Percentiles rank a stretch among this genome's conserved stretches.
Conservation (phyloP, 306 rosid species). For the Senna tora region DNA sequence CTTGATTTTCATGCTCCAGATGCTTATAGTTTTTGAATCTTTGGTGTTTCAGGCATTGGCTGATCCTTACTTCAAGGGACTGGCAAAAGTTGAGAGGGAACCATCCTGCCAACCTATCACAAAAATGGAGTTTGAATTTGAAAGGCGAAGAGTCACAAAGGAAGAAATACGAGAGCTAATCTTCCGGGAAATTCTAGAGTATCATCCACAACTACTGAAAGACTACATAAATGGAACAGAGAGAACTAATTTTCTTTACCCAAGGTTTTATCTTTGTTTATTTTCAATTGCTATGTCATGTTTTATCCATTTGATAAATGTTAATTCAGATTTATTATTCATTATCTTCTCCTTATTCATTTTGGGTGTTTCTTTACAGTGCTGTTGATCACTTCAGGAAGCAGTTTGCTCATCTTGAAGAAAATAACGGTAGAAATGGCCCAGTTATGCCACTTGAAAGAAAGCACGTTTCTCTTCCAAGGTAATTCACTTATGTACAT, state of each 20-base stretch:
- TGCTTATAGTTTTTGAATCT: constrained; percentile 11
- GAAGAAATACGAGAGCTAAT: constrained; percentile 93
- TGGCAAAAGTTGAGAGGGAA: constrained; percentile 87
- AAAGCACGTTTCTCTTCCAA: constrained; percentile 93
- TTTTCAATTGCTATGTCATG: neutral
- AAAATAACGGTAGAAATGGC: constrained; percentile 80
- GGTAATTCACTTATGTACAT: constrained; percentile 49
- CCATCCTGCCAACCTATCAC: constrained; percentile 96
- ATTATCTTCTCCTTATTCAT: constrained; percentile 20
- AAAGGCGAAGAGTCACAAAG: constrained; percentile 90
- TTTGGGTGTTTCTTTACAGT: constrained; percentile 50
- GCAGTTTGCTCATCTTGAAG: constrained; percentile 96
- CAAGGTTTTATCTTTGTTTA: constrained; percentile 53
- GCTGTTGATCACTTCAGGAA: constrained; percentile 93
- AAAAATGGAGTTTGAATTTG: constrained; percentile 97
- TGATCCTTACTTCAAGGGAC: constrained; percentile 90
- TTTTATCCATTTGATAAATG: neutral
- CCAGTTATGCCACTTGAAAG: constrained; percentile 87
- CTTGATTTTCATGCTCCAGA: constrained; percentile 9
- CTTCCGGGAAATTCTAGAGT: constrained; percentile 89
- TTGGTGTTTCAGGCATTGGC: constrained; percentile 70
- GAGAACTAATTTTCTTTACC: constrained; percentile 95
- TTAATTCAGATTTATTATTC: constrained; percentile 2
- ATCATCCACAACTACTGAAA: constrained; percentile 94
- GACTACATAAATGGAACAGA: constrained; percentile 92